A percentile compares a stretch with the other conserved stretches of the same genome.
These are phyloP conservation scores for Stachybotrys chartarum DNA, from an alignment of 2,329 filamentous ascomycete species.

Conservation along the genomic window DNA sequence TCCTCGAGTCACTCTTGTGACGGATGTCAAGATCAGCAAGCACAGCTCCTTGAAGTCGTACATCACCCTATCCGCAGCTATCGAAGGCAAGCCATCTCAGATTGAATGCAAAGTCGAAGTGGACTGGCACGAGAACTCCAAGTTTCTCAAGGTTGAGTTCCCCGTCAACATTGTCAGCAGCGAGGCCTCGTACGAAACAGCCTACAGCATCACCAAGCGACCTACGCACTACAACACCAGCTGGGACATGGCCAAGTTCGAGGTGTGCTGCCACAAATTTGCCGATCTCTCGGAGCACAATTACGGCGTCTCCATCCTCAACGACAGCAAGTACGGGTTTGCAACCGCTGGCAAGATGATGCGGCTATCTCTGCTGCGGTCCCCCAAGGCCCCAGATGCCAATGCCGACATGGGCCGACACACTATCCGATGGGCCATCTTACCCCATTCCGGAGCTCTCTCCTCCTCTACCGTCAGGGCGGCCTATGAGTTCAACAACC, in stretches of 20 bases:
- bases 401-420: conserved; percentile 93
- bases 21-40: conserved; percentile 81
- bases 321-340: conserved; percentile 95
- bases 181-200: conserved; percentile 91
- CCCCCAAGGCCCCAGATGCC: conserved; percentile 86
- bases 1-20: conserved; percentile 74
- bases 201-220: conserved; percentile 80
- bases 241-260: conserved; percentile 98
- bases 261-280: conserved; percentile 93
- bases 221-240: conserved; percentile 97
- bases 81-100: conserved; percentile 52
- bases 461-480: conserved; percentile 70
- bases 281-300: conserved; percentile 82
- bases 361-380: conserved; percentile 78
- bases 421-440: conserved; percentile 80
- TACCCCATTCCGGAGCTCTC: conserved; percentile 72
- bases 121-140: conserved; percentile 97
- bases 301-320: conserved; percentile 87
- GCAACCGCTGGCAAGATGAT: conserved; percentile 84
- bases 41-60: conserved; percentile 81
- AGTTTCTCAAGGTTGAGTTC: conserved; percentile 98
- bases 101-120: conserved; percentile 79
- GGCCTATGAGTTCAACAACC: conserved; percentile 86
- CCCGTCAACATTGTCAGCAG: conserved; percentile 86
- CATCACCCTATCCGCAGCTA: conserved; percentile 67